Evolutionary conservation across 1,284 basidiomycete species (phyloP), one percentile per base, ranked within the genome.

Genomic region (Microbotryum intermedium): DNA sequence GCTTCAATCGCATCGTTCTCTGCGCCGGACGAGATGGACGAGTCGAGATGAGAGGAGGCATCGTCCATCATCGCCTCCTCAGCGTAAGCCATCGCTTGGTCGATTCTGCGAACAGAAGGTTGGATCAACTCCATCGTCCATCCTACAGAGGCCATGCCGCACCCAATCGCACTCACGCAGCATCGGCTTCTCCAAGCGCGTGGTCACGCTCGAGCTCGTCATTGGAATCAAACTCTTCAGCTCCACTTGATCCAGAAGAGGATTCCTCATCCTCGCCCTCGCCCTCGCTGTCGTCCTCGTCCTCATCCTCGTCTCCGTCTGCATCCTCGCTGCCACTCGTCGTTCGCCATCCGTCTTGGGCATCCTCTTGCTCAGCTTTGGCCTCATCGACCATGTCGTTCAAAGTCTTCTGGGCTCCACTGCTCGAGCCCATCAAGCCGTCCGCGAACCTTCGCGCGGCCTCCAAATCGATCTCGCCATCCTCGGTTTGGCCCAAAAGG

Each of bases 121-220:
- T 8, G 30, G 18, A 49, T 9, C 10, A 8, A 13, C 29, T 18
- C 23, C 7, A 0, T 18, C n/a, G 30, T 18, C 21, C 26, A 7
- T 42, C 16, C 20, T n/a, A 28, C 0, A 21, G 0, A 4, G 13
- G 13, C 1, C 10, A 21, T 9, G 6, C 18, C 25, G 18, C 18
- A 29, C 3, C 30, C 13, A 26, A 13, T 21, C 6, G 30, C 13
- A 56, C 66, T 29, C 5, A 61, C 66, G 49, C 55, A 13, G 62
- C 66, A 16, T 68, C 66, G 0, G 64, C 61, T n/a, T 66, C 64
- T 25, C 61, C 66, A 16, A 68, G 53, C 13, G 59, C 21, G 21
- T 61, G 56, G 6, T 66, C 64, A 52, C 59, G 57, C 58, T 68
- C 64, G 42, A 61, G 48, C 52, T 64, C 64, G 54, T 60, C 62